Conservation (phyloP, 2,329 filamentous ascomycete species). For the Claviceps sp. region DNA sequence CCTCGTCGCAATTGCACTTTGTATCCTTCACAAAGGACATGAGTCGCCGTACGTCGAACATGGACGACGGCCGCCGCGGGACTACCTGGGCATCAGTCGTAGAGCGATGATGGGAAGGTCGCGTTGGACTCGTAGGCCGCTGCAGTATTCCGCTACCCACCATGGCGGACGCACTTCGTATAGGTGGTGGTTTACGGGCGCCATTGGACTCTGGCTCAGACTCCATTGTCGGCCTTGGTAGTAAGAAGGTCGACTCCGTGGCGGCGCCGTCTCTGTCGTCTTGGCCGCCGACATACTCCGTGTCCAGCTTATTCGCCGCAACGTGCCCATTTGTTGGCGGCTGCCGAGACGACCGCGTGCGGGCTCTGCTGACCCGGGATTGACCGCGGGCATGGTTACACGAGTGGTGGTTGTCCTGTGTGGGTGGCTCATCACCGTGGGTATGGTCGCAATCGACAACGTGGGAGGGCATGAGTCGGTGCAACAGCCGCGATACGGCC, state of each 20-base stretch:
- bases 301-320: background rate
- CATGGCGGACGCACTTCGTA: slow-evolving; percentile 15
- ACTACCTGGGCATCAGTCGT: slow-evolving; percentile 17
- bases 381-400: slow-evolving; percentile 14
- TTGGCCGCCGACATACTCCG: slow-evolving; percentile 5
- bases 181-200: slow-evolving; percentile 12
- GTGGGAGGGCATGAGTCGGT: slow-evolving; percentile 63
- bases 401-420: slow-evolving; percentile 13
- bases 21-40: slow-evolving; percentile 54
- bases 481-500: slow-evolving; percentile 55
- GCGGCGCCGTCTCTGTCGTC: slow-evolving; percentile 5
- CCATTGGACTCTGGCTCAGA: slow-evolving; percentile 14
- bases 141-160: slow-evolving; percentile 18
- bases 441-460: slow-evolving; percentile 70
- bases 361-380: slow-evolving; percentile 19
- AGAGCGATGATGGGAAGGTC: slow-evolving; percentile 13
- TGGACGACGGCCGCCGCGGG: slow-evolving; percentile 35
- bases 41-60: slow-evolving; percentile 41
- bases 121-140: slow-evolving; percentile 10
- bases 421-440: slow-evolving; percentile 41
- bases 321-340: slow-evolving; percentile 11
- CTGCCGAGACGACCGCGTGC: slow-evolving; percentile 16
- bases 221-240: background rate
- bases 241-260: slow-evolving; percentile 36
- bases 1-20: slow-evolving; percentile 48